Evolutionary conservation across 208 protist species (phyloP).

Genomic region (Wallacemonas rigidus): DNA sequence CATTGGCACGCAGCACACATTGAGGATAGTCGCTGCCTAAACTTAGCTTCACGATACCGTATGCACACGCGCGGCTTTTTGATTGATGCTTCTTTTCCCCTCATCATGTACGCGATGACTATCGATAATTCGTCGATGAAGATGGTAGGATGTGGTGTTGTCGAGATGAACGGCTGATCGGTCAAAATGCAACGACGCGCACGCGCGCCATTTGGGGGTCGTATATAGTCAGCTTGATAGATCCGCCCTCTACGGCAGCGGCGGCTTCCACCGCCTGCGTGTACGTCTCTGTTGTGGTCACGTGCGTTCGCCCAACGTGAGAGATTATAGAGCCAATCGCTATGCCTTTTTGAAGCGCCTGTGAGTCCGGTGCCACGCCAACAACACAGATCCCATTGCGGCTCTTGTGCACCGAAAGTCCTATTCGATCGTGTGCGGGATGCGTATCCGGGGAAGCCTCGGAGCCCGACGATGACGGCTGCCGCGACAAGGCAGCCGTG

Average conservation of each 20-base stretch:
- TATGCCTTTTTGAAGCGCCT: constrained; percentile 27
- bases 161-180: too few species aligned
- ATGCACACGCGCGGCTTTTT: too few species aligned
- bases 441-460: constrained; percentile 1
- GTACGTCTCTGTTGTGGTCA: constrained; percentile 24
- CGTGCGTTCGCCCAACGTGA: constrained; percentile 40
- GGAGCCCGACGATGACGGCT: too few species aligned
- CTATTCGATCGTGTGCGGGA: constrained; percentile 23
- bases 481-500: not conserved
- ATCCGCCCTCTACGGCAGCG: constrained; percentile 12
- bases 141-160: not conserved
- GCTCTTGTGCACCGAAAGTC: constrained; percentile 21
- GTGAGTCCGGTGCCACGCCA: constrained; percentile 30
- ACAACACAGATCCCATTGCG: constrained; percentile 51
- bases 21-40: too few species aligned
- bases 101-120: too few species aligned
- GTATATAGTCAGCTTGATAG: constrained; percentile 55
- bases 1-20: too few species aligned
- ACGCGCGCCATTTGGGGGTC: constrained; percentile 43
- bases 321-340: constrained; percentile 48
- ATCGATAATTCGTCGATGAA: not conserved
- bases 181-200: constrained; percentile 37
- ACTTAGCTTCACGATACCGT: too few species aligned
- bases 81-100: too few species aligned
- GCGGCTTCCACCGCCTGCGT: constrained; percentile 31